Percentiles rank a stretch among this genome's conserved stretches.
Evolutionary conservation across 192 early-diverging fungal genomes (phyloP).

Genomic region (Podila clonocystis): DNA sequence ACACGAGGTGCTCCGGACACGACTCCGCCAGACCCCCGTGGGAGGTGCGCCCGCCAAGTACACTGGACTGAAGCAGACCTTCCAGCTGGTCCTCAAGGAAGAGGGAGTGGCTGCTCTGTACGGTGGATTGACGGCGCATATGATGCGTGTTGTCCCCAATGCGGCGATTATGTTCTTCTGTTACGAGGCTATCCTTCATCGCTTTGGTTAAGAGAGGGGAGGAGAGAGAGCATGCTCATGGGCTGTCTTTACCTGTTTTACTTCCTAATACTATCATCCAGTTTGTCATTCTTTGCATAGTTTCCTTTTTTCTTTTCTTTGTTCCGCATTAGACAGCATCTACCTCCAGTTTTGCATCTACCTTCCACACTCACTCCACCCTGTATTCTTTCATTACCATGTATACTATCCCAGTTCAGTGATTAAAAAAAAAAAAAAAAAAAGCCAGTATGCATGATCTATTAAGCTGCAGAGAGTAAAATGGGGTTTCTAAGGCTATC

Average conservation of each 20-base stretch:
- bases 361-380: background rate
- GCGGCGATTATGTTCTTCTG: constrained; percentile 94
- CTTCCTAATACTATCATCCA: constrained; percentile 6
- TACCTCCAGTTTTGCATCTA: background rate
- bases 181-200: constrained; percentile 79
- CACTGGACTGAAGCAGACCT: constrained; percentile 69
- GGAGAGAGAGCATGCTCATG: background rate
- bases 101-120: constrained; percentile 91
- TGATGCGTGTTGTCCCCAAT: constrained; percentile 95
- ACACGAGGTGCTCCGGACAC: constrained; percentile 95
- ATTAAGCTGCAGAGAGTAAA: too few species aligned
- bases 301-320: constrained; percentile 16
- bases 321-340: background rate
- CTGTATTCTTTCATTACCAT: constrained; percentile 1
- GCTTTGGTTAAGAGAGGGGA: constrained; percentile 25
- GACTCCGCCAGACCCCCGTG: constrained; percentile 83
- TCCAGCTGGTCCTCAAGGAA: constrained; percentile 59
- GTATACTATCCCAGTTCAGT: background rate
- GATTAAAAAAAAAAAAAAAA: background rate
- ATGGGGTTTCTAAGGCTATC: too few species aligned
- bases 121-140: constrained; percentile 94
- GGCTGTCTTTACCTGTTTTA: constrained; percentile 17
- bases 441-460: background rate
- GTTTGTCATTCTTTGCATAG: constrained; percentile 3
- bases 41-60: constrained; percentile 78